A percentile compares a stretch with the other conserved stretches of the same genome.
phyloP scores from a whole-genome alignment of 2,329 filamentous ascomycete genomes.

The Metarhizium guizhouense region DNA sequence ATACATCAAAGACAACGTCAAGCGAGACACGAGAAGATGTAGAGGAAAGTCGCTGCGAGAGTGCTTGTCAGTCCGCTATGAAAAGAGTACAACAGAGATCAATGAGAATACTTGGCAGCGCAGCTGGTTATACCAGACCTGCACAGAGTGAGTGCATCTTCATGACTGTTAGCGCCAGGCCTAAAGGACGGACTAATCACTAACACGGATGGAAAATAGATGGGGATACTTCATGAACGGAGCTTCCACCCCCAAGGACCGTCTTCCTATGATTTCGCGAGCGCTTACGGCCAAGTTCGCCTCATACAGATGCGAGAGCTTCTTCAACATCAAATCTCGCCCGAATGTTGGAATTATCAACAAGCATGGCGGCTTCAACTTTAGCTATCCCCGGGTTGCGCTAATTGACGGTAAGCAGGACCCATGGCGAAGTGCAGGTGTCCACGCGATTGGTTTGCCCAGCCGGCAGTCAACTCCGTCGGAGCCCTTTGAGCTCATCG shows the following conservation, averaged over 20 bases:
- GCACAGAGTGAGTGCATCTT: constrained; percentile 37
- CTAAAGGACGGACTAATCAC: no score
- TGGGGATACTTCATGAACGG: constrained; percentile 77
- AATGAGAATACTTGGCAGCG: constrained; percentile 17
- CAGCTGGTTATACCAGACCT: constrained; percentile 45
- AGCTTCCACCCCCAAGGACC: constrained; percentile 52
- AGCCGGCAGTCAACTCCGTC: constrained; percentile 48
- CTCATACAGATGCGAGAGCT: constrained; percentile 52
- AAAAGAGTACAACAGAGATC: constrained; percentile 13
- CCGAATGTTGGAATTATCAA: constrained; percentile 62
- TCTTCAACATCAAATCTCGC: constrained; percentile 59
- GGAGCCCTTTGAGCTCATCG: constrained; percentile 67
- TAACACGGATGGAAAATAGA: constrained; percentile 24
- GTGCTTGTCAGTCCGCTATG: constrained; percentile 22
- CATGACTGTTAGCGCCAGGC: neutral
- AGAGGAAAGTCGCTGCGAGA: constrained; percentile 17
- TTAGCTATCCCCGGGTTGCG: constrained; percentile 67
- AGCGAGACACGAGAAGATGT: neutral
- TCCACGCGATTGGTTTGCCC: constrained; percentile 55
- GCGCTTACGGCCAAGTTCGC: constrained; percentile 55
- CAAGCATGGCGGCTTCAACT: constrained; percentile 64
- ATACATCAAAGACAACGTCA: constrained; percentile 26
- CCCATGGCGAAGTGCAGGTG: constrained; percentile 69
- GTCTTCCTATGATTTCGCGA: constrained; percentile 64
- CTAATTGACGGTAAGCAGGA: constrained; percentile 69